Conservation (phyloP, 192 early-diverging fungal genomes). For the Coemansia sp. region DNA sequence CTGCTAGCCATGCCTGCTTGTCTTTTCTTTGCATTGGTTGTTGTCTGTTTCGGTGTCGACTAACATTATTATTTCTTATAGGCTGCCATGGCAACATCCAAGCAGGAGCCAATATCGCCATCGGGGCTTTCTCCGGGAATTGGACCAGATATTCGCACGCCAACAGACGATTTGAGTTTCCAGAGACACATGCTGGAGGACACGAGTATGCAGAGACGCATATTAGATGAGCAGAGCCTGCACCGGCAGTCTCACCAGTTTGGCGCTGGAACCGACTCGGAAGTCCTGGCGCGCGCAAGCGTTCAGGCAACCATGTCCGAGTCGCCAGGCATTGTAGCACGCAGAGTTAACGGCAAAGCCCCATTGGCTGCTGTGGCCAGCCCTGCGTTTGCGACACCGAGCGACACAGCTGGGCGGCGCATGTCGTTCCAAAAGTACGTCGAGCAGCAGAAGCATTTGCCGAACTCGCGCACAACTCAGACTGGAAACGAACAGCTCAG, state of each 20-base stretch:
- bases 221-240: slow-evolving; percentile 9
- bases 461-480: slow-evolving; percentile 7
- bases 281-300: slow-evolving; percentile 32
- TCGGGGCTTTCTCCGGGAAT: not conserved
- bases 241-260: slow-evolving; percentile 6
- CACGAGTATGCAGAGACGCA: not conserved
- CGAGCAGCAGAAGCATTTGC: slow-evolving; percentile 25
- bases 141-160: slow-evolving; percentile 1
- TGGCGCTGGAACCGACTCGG: slow-evolving; percentile 21
- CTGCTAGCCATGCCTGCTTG: not conserved
- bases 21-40: not conserved
- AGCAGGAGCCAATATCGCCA: slow-evolving; percentile 1
- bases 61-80: slow-evolving; percentile 1
- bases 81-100: not conserved
- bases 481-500: slow-evolving; percentile 42
- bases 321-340: slow-evolving; percentile 20
- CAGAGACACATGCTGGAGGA: slow-evolving; percentile 6
- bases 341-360: not conserved
- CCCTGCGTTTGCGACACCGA: not conserved
- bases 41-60: not conserved
- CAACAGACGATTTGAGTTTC: not conserved
- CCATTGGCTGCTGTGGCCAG: not conserved
- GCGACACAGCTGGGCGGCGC: slow-evolving; percentile 3
- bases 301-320: slow-evolving; percentile 24
- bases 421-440: slow-evolving; percentile 46